phyloP scores from a whole-genome alignment of 495 filamentous ascomycete genomes.

The Aspergillus coremiiformis region DNA sequence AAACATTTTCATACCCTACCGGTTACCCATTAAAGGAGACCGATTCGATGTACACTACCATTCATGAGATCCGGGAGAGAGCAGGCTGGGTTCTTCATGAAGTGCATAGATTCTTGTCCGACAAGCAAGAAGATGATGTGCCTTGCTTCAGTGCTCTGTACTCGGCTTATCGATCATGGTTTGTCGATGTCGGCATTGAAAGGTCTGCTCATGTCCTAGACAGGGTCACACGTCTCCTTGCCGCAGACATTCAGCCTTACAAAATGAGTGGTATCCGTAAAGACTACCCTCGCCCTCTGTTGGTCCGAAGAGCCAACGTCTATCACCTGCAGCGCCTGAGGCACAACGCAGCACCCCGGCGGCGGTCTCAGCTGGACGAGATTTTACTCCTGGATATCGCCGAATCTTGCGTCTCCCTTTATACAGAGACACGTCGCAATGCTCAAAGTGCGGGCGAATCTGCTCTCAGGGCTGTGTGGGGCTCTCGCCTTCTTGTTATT shows the following conservation, averaged over 20 bases:
- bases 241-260: conserved; percentile 80
- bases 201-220: conserved; percentile 90
- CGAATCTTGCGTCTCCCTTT: conserved; percentile 84
- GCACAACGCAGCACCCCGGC: conserved; percentile 82
- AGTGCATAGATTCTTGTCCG: conserved; percentile 74
- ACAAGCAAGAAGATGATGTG: conserved; percentile 91
- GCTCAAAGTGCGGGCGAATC: conserved; percentile 90
- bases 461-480: conserved; percentile 85
- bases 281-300: conserved; percentile 79
- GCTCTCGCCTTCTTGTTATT: conserved; percentile 78
- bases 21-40: conserved; percentile 70
- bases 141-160: conserved; percentile 90
- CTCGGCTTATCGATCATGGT: conserved; percentile 89
- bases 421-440: conserved; percentile 89
- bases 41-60: conserved; percentile 56
- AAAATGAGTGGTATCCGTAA: conserved; percentile 91
- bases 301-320: conserved; percentile 83
- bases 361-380: conserved; percentile 77
- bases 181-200: conserved; percentile 94
- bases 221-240: conserved; percentile 70
- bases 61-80: conserved; percentile 73
- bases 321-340: conserved; percentile 90
- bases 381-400: conserved; percentile 79
- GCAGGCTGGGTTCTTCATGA: conserved; percentile 73
- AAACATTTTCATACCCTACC: conserved; percentile 75